A percentile compares a stretch with the other conserved stretches of the same genome.
Evolutionary conservation across 257 asterid genomes (phyloP).

Genomic region (Solanum tarijense): DNA sequence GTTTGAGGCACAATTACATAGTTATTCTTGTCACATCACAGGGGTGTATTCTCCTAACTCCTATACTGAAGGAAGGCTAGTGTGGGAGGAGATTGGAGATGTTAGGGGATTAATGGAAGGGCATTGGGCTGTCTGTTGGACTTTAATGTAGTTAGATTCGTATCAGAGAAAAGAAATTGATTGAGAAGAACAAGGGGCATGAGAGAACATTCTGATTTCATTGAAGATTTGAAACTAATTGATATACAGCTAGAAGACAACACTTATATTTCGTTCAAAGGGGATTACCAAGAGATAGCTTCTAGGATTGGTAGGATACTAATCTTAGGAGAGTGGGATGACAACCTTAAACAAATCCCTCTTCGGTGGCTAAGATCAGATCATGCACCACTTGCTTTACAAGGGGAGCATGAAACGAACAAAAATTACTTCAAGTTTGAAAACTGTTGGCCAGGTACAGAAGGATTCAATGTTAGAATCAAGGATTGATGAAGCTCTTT

Average conservation of each 20-base stretch:
- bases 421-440: too few relatives aligned
- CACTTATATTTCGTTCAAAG: too few relatives aligned
- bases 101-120: not conserved
- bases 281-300: not conserved
- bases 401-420: too few relatives aligned
- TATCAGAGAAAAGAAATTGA: not conserved
- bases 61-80: not conserved
- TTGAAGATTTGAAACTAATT: not conserved
- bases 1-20: not conserved
- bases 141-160: not conserved
- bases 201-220: not conserved
- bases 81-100: not conserved
- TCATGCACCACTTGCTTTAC: too few relatives aligned
- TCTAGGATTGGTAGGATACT: not conserved
- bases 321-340: not conserved
- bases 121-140: not conserved
- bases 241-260: not conserved
- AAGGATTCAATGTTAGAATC: too few relatives aligned
- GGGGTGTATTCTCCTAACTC: not conserved
- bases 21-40: not conserved
- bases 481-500: too few relatives aligned
- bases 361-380: too few relatives aligned
- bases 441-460: too few relatives aligned
- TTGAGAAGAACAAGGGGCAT: not conserved
- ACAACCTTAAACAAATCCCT: too few relatives aligned